A percentile compares a stretch with the other conserved stretches of the same genome.
phyloP scores from a whole-genome alignment of 2,329 filamentous ascomycete species.

The Diaporthe nobilis region DNA sequence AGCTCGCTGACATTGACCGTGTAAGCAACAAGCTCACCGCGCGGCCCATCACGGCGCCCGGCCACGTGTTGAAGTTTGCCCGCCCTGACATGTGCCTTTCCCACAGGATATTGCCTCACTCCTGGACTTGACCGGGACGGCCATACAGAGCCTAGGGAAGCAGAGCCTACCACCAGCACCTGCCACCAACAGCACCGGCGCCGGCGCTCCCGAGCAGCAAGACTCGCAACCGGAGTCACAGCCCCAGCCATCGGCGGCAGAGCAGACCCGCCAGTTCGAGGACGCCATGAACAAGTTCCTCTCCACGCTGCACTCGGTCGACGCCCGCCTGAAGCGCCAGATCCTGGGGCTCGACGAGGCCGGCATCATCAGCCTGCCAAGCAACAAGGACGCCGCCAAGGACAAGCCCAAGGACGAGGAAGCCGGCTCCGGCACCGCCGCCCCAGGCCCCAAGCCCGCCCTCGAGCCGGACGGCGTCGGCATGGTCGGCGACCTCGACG shows the following conservation, averaged over 20 bases:
- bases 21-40: slow-evolving; percentile 52
- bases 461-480: slow-evolving; percentile 67
- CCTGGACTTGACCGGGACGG: slow-evolving; percentile 65
- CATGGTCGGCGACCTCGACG: slow-evolving; percentile 76
- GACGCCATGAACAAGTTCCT: slow-evolving; percentile 77
- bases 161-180: slow-evolving; percentile 41
- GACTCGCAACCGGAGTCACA: slow-evolving; percentile 10
- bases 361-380: slow-evolving; percentile 73
- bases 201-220: slow-evolving; percentile 32
- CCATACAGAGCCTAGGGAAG: slow-evolving; percentile 74
- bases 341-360: slow-evolving; percentile 87
- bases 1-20: slow-evolving; percentile 84
- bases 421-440: slow-evolving; percentile 42
- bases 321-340: slow-evolving; percentile 81
- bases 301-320: slow-evolving; percentile 78
- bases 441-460: slow-evolving; percentile 54
- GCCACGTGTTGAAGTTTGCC: slow-evolving; percentile 37
- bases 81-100: slow-evolving; percentile 51
- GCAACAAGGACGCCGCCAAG: slow-evolving; percentile 45
- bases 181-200: slow-evolving; percentile 48
- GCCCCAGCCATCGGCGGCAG: slow-evolving; percentile 51
- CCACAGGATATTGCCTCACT: slow-evolving; percentile 62
- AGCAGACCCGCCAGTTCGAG: slow-evolving; percentile 71
- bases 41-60: slow-evolving; percentile 11
- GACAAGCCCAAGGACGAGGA: slow-evolving; percentile 45